Conservation (phyloP, 2,329 filamentous ascomycete species). For the Pestalotiopsis sp. region DNA sequence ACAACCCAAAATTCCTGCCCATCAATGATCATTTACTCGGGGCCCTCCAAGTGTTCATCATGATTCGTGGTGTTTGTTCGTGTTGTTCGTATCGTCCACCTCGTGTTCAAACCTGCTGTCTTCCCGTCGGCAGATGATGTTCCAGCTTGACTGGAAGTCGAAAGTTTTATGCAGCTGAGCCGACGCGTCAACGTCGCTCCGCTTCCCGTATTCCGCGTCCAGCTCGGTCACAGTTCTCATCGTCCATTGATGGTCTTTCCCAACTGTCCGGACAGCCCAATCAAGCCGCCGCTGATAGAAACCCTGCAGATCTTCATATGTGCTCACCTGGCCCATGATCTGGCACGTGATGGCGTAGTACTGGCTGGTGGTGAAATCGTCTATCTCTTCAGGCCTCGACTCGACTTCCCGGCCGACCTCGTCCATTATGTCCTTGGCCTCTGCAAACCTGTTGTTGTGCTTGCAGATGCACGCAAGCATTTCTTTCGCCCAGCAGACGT, state of each 20-base stretch:
- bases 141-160: conserved; percentile 5
- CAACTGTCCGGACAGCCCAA: not conserved
- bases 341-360: conserved; percentile 2
- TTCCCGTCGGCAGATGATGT: not conserved
- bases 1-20: not conserved
- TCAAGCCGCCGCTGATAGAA: not conserved
- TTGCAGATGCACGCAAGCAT: conserved; percentile 6
- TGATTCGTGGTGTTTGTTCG: not conserved
- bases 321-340: not conserved
- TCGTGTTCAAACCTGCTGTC: not conserved
- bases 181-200: not conserved
- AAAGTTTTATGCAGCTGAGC: not conserved
- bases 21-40: not conserved
- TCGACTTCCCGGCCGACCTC: not conserved
- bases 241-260: conserved; percentile 2
- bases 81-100: not conserved
- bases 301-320: not conserved
- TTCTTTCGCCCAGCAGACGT: conserved; percentile 7
- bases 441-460: not conserved
- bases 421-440: not conserved
- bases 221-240: not conserved
- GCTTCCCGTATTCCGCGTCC: not conserved
- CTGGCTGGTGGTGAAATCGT: not conserved
- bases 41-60: not conserved
- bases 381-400: not conserved